Evolutionary conservation across 2,329 filamentous ascomycete genomes (phyloP), one percentile per base, ranked within the genome.

Genomic region (Xylariaceae sp.): DNA sequence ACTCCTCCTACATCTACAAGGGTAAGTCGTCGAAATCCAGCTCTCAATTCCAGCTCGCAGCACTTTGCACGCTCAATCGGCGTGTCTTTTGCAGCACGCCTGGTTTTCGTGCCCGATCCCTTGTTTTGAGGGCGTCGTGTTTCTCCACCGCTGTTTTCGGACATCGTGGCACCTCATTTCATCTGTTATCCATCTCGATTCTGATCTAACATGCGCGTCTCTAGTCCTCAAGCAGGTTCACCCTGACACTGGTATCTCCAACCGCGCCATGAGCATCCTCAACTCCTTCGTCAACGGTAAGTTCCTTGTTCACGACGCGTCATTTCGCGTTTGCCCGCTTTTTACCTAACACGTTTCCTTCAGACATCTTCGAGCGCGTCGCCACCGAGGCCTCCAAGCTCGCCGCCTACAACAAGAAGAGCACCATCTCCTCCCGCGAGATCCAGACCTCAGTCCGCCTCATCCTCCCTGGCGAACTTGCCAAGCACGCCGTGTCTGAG

Each of bases 391-490:
- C 94, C 55, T 96, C 91, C 76, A 99, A 99, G 88, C 88, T 99
- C 64, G 94, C 94, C 70, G 94, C 94, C 66, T 99, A 99, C 86
- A 99, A 99, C 89, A 99, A 97, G 89, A 99, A 99, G 86, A 97
- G 93, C 55, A 99, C 94, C 76, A 99, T 99, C 81, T 97, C 93
- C 57, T 97, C 94, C 69, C 89, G 94, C 74, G 94, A 99, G 82
- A 99, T 99, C 76, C 94, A 99, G 86, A 99, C 94, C 71, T 97
- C 94, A 78, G 94, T 99, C 71, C 89, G 94, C 69, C 87, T 99
- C 64, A 99, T 99, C 80, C 89, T 99, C 57, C 94, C 94, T 51
- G 94, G 94, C 82, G 94, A 99, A 82, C 86, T 99, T 71, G 94
- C 94, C 78, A 99, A 99, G 89, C 94, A 99, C 81, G 94, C 94